Evolutionary conservation across 805 yeast genomes (phyloP).

Genomic region (Blastobotrys peoriensis): DNA sequence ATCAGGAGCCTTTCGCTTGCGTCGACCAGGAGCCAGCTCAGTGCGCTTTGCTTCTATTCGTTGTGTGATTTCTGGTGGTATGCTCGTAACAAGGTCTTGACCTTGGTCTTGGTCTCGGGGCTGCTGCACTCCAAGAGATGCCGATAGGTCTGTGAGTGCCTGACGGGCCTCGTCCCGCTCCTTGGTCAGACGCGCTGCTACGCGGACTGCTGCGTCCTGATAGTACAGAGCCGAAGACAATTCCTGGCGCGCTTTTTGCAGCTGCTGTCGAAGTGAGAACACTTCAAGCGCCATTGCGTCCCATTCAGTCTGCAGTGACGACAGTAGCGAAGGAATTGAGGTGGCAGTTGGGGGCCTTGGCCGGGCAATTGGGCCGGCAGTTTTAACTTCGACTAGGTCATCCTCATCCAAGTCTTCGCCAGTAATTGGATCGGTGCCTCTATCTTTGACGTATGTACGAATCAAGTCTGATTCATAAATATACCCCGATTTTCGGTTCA

Average conservation of each 20-base stretch:
- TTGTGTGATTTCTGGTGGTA: slow-evolving; percentile 5
- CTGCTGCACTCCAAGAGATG: slow-evolving; percentile 17
- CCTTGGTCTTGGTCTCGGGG: slow-evolving; percentile 3
- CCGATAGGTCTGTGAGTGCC: slow-evolving; percentile 52
- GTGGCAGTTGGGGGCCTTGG: slow-evolving; percentile 45
- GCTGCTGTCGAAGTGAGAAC: slow-evolving; percentile 67
- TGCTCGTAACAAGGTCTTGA: slow-evolving; percentile 4
- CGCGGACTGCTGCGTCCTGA: slow-evolving; percentile 86
- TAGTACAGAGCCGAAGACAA: slow-evolving; percentile 72
- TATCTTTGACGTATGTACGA: slow-evolving; percentile 53
- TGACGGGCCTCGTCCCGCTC: slow-evolving; percentile 69
- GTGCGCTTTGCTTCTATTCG: slow-evolving; percentile 8
- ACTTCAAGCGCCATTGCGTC: slow-evolving; percentile 79
- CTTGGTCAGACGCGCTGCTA: slow-evolving; percentile 65
- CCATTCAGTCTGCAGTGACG: slow-evolving; percentile 82
- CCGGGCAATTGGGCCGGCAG: slow-evolving; percentile 25
- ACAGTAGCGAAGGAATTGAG: slow-evolving; percentile 72
- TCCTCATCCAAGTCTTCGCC: slow-evolving; percentile 52
- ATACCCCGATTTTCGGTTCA: slow-evolving; percentile 52
- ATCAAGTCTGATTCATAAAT: slow-evolving; percentile 63
- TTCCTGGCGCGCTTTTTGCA: slow-evolving; percentile 61
- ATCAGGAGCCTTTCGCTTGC: slow-evolving; percentile 9
- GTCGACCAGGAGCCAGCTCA: slow-evolving; percentile 13
- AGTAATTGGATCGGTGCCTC: slow-evolving; percentile 70
- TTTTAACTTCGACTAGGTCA: slow-evolving; percentile 48